Evolutionary conservation across 441 rosid species (phyloP).

Genomic region (Gossypium trilobum): DNA sequence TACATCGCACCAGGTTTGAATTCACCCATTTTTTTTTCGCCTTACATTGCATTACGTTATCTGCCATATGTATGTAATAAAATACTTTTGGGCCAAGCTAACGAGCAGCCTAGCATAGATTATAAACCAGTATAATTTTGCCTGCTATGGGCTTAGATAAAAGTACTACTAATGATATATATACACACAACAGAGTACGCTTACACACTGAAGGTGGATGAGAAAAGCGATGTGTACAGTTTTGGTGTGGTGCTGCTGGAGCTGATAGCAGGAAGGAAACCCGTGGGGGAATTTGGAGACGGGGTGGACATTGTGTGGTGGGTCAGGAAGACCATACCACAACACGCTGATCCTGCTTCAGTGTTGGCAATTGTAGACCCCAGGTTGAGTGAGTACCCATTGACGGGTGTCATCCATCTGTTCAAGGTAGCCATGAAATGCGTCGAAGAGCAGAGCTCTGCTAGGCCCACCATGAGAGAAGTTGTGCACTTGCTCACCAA

Average conservation of each 20-base stretch:
- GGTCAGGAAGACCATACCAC: conserved; percentile 58
- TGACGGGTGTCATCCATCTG: conserved; percentile 46
- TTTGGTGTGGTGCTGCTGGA: conserved; percentile 80
- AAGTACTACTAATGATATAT: background rate
- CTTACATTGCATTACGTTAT: background rate
- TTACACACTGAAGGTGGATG: conserved; percentile 72
- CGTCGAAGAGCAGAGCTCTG: conserved; percentile 53
- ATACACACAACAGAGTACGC: conserved; percentile 59
- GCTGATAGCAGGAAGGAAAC: conserved; percentile 68
- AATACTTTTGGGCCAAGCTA: background rate
- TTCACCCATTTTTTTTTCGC: background rate
- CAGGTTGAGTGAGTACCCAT: conserved; percentile 52
- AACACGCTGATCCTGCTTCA: conserved; percentile 45
- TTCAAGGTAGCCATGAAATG: conserved; percentile 72
- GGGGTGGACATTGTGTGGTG: conserved; percentile 89
- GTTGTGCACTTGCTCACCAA: conserved; percentile 72
- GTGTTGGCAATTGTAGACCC: conserved; percentile 54
- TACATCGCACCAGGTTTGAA: conserved; percentile 86
- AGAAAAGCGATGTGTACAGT: conserved; percentile 90
- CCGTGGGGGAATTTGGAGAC: conserved; percentile 85
- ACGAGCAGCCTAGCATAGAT: background rate
- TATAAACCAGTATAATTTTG: background rate
- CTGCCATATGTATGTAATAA: background rate
- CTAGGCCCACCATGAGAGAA: conserved; percentile 82
- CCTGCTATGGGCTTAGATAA: background rate